These are phyloP conservation scores for Aotearoamyces nothofagi DNA, from an alignment of 2,329 filamentous ascomycete species.

Conservation along the genomic window DNA sequence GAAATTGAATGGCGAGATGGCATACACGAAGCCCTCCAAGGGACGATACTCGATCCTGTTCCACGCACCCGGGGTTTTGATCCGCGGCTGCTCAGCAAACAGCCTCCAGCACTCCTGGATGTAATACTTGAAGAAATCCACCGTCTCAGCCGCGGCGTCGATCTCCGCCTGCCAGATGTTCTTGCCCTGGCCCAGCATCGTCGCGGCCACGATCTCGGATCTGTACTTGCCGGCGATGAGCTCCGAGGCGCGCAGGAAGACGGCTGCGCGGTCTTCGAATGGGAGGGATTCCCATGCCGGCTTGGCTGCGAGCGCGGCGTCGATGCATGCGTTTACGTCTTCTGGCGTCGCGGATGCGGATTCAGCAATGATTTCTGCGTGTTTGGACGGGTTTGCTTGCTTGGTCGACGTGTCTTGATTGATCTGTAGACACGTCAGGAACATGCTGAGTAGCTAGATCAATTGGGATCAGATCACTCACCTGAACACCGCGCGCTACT, in stretches of 20 bases:
- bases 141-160: conserved; percentile 81
- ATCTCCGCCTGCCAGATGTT: conserved; percentile 99
- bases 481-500: not conserved
- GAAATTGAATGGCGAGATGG: conserved; percentile 92
- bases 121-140: conserved; percentile 88
- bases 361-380: conserved; percentile 60
- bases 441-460: not conserved
- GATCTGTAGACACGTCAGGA: not conserved
- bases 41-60: conserved; percentile 83
- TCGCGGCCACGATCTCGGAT: conserved; percentile 91
- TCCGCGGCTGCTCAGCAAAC: conserved; percentile 72
- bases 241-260: conserved; percentile 94
- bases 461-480: not conserved
- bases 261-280: conserved; percentile 78
- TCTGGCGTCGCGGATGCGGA: conserved; percentile 69
- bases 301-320: conserved; percentile 74
- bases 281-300: conserved; percentile 72
- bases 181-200: conserved; percentile 94
- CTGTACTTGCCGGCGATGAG: conserved; percentile 84
- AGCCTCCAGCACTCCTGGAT: conserved; percentile 88
- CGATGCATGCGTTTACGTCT: conserved; percentile 68
- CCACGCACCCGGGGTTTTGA: conserved; percentile 76
- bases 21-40: conserved; percentile 91
- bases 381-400: conserved; percentile 58
- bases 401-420: not conserved